phyloP scores from a whole-genome alignment of 1,139 yeast genomes.

The Debaryomyces sp. region DNA sequence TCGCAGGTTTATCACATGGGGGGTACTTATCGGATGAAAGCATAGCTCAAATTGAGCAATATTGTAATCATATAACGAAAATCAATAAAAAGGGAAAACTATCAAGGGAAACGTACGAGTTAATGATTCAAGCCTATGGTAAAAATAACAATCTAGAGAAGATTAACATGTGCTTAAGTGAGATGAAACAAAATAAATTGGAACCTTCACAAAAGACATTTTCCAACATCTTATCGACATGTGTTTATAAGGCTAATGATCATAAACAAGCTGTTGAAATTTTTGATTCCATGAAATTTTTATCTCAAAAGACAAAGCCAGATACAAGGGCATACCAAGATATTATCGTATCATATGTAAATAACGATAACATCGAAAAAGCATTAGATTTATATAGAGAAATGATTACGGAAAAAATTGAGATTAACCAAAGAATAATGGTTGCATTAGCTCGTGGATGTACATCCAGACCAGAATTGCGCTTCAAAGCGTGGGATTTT shows the following conservation, averaged over 20 bases:
- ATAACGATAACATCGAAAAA: constrained; percentile 63
- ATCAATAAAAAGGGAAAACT: constrained; percentile 20
- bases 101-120: constrained; percentile 32
- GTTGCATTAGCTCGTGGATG: constrained; percentile 77
- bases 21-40: constrained; percentile 24
- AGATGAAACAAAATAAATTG: constrained; percentile 53
- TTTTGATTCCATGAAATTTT: constrained; percentile 85
- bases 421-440: constrained; percentile 50
- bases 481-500: constrained; percentile 73
- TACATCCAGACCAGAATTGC: constrained; percentile 50
- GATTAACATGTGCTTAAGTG: constrained; percentile 40
- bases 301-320: constrained; percentile 67
- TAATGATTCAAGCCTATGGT: constrained; percentile 45
- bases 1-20: constrained; percentile 42
- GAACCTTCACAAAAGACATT: constrained; percentile 62
- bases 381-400: constrained; percentile 80
- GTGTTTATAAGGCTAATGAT: constrained; percentile 55
- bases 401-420: constrained; percentile 44
- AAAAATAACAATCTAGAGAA: constrained; percentile 32
- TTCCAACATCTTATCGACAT: constrained; percentile 66
- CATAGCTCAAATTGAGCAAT: constrained; percentile 27
- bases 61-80: constrained; percentile 19
- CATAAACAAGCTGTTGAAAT: constrained; percentile 67
- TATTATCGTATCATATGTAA: constrained; percentile 66
- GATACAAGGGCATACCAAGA: constrained; percentile 68